Percentiles rank a stretch among this genome's conserved stretches.
Evolutionary conservation across 768 basidiomycete genomes (phyloP).

Genomic region (Rhizopogon salebrosus): DNA sequence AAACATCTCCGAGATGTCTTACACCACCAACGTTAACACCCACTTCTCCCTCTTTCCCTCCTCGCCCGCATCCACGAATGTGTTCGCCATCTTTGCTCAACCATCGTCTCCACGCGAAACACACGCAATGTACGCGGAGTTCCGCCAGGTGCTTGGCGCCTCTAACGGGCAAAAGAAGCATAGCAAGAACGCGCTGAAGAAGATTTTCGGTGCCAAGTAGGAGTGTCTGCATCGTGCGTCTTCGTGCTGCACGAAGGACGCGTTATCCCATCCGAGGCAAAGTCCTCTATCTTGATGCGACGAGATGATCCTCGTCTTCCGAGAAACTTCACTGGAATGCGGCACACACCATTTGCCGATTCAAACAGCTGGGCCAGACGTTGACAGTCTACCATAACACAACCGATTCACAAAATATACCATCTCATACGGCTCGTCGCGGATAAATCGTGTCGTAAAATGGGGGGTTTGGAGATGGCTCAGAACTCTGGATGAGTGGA

Average conservation of each 20-base stretch:
- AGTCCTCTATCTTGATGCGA: neutral
- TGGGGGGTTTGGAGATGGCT: no score
- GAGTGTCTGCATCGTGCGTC: neutral
- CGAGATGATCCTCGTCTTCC: neutral
- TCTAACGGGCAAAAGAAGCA: neutral
- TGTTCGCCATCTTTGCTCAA: conserved; percentile 30
- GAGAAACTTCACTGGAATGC: neutral
- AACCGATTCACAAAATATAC: neutral
- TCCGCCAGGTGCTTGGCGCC: conserved; percentile 20
- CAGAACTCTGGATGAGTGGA: neutral
- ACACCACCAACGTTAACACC: conserved; percentile 10
- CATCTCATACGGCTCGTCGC: neutral
- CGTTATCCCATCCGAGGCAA: neutral
- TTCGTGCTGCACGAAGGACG: neutral
- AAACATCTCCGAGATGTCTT: conserved; percentile 20
- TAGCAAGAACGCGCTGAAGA: neutral
- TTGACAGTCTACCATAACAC: no score
- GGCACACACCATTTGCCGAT: neutral
- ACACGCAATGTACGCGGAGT: conserved; percentile 32
- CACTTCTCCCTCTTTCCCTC: conserved; percentile 15
- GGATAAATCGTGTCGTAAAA: neutral
- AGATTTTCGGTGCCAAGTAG: neutral
- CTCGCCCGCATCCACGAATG: conserved; percentile 19
- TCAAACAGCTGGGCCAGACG: neutral
- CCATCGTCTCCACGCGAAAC: conserved; percentile 32